These are phyloP conservation scores for Globisporangium cystogenes DNA, from an alignment of 352 stramenopile genomes.

Conservation along the genomic window DNA sequence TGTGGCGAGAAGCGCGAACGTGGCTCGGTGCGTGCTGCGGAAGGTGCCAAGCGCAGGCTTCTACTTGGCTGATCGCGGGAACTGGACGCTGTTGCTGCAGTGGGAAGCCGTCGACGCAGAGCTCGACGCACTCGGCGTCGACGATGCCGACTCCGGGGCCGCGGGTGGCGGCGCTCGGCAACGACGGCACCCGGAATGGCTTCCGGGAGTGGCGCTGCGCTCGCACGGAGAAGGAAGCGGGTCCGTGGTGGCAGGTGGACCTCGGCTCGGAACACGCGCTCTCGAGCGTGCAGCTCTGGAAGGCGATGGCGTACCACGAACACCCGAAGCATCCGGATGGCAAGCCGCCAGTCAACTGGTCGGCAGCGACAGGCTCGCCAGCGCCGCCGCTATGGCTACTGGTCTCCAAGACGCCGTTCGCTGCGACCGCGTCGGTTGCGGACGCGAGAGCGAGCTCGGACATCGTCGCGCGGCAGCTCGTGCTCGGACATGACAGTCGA, in stretches of 20 bases:
- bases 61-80: too few relatives aligned
- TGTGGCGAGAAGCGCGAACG: slow-evolving; percentile 30
- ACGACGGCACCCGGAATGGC: slow-evolving; percentile 63
- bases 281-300: slow-evolving; percentile 56
- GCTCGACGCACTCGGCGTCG: slow-evolving; percentile 44
- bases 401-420: slow-evolving; percentile 42
- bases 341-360: slow-evolving; percentile 33
- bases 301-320: slow-evolving; percentile 66
- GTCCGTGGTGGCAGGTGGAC: slow-evolving; percentile 76
- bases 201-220: slow-evolving; percentile 64
- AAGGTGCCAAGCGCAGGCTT: too few relatives aligned
- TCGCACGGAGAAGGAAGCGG: slow-evolving; percentile 46
- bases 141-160: slow-evolving; percentile 31
- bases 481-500: slow-evolving; percentile 13
- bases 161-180: slow-evolving; percentile 40
- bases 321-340: slow-evolving; percentile 35
- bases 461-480: slow-evolving; percentile 5
- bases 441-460: neutral
- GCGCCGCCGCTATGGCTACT: slow-evolving; percentile 47
- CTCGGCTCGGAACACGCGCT: slow-evolving; percentile 28
- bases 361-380: slow-evolving; percentile 19
- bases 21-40: slow-evolving; percentile 56
- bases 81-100: slow-evolving; percentile 12
- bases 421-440: neutral
- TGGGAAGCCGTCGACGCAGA: slow-evolving; percentile 30